A percentile compares a stretch with the other conserved stretches of the same genome.
Evolutionary conservation across 495 filamentous ascomycete species (phyloP).

Genomic region (Tuber umbilicatum): DNA sequence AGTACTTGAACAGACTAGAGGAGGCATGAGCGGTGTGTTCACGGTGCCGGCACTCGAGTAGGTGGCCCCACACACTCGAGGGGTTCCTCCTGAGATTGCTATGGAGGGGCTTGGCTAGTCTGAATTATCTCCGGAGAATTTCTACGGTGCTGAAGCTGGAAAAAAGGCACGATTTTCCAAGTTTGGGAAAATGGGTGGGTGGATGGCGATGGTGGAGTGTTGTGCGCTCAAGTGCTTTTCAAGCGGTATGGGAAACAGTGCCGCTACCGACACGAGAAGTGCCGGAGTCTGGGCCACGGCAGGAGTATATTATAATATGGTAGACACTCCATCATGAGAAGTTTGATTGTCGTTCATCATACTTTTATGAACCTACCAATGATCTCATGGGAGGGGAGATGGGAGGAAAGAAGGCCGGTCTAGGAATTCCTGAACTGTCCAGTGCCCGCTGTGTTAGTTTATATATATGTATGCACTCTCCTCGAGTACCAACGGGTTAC

Average conservation of each 20-base stretch:
- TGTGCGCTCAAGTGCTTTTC: neutral
- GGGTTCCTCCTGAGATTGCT: constrained; percentile 9
- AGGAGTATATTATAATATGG: neutral
- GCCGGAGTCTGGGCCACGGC: neutral
- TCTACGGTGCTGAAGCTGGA: neutral
- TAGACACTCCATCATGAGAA: neutral
- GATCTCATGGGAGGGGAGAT: neutral
- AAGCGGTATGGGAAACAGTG: neutral
- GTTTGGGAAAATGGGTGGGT: neutral
- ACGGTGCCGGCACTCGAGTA: constrained; percentile 3
- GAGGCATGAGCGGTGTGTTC: constrained; percentile 3
- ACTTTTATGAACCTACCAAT: neutral
- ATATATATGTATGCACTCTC: constrained; percentile 15
- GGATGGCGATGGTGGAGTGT: neutral
- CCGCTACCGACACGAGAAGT: neutral
- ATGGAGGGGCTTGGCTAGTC: neutral
- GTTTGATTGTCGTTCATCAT: neutral
- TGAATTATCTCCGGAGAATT: constrained; percentile 8
- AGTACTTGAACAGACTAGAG: too few species aligned
- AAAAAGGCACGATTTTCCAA: neutral
- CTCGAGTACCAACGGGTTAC: constrained; percentile 7
- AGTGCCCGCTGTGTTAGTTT: neutral
- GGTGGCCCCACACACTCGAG: constrained; percentile 14
- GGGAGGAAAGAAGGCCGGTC: neutral
- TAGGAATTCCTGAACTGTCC: neutral